Percentiles rank a stretch among this genome's conserved stretches.
Conservation (phyloP, 1,284 basidiomycete genomes). For the Irpex sp. region DNA sequence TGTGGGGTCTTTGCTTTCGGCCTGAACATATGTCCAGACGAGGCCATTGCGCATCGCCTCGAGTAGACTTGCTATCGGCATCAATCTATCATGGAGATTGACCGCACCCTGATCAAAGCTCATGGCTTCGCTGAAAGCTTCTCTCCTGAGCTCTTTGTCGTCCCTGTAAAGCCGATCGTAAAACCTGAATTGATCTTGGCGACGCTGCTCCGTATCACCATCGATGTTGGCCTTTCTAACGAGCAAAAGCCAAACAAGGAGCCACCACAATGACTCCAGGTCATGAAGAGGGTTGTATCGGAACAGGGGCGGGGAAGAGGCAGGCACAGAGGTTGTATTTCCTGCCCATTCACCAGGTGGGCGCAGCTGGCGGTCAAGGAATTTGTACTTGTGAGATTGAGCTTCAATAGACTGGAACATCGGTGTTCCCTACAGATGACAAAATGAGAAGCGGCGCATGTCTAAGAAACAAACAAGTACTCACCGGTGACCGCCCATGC, state of each 20-base stretch:
- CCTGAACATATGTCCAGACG: not conserved
- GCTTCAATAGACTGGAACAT: not conserved
- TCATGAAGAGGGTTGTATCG: conserved; percentile 1
- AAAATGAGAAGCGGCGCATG: not conserved
- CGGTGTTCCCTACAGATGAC: not conserved
- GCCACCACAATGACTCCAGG: not conserved
- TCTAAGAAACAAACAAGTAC: no score
- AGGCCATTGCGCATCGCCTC: not conserved
- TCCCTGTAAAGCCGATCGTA: not conserved
- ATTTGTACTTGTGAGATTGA: not conserved
- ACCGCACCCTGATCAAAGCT: not conserved
- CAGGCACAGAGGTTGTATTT: not conserved
- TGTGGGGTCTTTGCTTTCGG: no score
- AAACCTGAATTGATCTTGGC: not conserved
- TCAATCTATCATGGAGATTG: not conserved
- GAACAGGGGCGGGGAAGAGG: not conserved
- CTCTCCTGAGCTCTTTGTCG: not conserved
- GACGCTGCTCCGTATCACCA: not conserved
- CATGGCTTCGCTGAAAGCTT: not conserved
- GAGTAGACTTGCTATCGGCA: not conserved
- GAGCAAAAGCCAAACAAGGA: not conserved
- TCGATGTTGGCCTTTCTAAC: not conserved
- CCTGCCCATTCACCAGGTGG: no score
- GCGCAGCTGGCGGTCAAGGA: not conserved
- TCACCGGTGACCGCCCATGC: not conserved